Evolutionary conservation across 331 rosid genomes (phyloP), one percentile per base, ranked within the genome.

Genomic region (Rhamnella rubrinervis): DNA sequence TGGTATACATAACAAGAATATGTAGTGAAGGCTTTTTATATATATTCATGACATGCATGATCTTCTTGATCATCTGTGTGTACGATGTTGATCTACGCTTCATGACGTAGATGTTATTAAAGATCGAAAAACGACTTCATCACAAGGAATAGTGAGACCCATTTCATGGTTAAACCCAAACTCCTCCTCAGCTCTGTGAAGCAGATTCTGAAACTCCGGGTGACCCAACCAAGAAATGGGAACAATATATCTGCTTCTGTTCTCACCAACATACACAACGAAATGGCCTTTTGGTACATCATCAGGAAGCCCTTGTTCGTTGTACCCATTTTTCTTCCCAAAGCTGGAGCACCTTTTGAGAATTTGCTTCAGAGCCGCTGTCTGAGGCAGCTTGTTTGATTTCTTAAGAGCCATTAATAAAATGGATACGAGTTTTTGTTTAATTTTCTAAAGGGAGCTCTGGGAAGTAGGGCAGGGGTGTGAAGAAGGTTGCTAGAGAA

Each of bases 241-340:
- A 64, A 93, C 74, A 23, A 93, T 85, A 66, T 86, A 80, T 63
- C 98, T 78, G 74, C 89, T 88, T 65, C 98, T 82, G 56, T 90
- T 90, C 67, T 88, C 86, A 6, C 98, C 98, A 49, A 93, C 98
- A 51, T 93, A 93, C 9, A 90, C 98, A 3, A 86, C 92, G 65
- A 93, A 93, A 68, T 93, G 98, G 15, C 98, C 98, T 73, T 74
- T 90, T 2, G 98, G 98, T 7, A 92, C 93, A 62, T 92, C 98
- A 39, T 85, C 83, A 0, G 98, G 98, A 46, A 85, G 86, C 14
- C 78, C 66, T 3, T 72, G 71, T 51, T 73, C 79, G 51, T 74
- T 66, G 81, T 67, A 76, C 26, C 84, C 86, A 20, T 80, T 81
- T 57, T 88, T 88, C 87, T 76, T 90, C 11, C 96, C 92, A 47